phyloP scores from a whole-genome alignment of 306 rosid species.

The Cucurbita argyrosperma region DNA sequence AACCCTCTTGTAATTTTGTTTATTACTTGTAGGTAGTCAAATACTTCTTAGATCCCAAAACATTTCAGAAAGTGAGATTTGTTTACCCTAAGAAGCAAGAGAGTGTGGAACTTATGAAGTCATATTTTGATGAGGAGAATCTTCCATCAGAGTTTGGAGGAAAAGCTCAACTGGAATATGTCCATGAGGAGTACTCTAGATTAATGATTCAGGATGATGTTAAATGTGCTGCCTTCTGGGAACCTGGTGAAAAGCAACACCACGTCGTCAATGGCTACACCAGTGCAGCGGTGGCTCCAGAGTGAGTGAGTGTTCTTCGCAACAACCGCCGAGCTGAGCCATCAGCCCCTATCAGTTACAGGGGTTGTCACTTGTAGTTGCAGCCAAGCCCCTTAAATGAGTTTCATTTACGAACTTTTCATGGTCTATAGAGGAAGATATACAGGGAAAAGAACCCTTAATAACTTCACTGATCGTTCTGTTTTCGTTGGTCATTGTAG shows the following conservation, averaged over 20 bases:
- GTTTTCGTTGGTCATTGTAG: not conserved
- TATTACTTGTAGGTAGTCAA: slow-evolving; percentile 49
- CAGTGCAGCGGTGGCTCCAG: slow-evolving; percentile 37
- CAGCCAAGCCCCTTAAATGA: not conserved
- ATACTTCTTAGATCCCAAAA: slow-evolving; percentile 72
- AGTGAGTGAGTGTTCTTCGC: not conserved
- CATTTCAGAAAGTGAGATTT: slow-evolving; percentile 80
- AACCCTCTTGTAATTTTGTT: not conserved
- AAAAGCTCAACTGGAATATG: slow-evolving; percentile 44
- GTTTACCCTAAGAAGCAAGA: slow-evolving; percentile 64
- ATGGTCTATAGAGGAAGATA: not conserved
- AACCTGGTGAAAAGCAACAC: slow-evolving; percentile 21
- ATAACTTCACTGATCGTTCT: not conserved
- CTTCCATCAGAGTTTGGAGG: slow-evolving; percentile 77
- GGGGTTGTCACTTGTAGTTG: not conserved
- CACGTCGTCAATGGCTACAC: slow-evolving; percentile 26
- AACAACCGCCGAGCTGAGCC: not conserved
- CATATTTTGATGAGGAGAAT: slow-evolving; percentile 69
- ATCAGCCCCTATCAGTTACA: not conserved
- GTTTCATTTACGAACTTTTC: not conserved
- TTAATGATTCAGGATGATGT: slow-evolving; percentile 64
- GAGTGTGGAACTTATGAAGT: slow-evolving; percentile 74
- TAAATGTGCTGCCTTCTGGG: slow-evolving; percentile 55
- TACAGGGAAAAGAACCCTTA: not conserved
- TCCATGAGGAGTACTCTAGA: slow-evolving; percentile 59